Percentiles rank a stretch among this genome's conserved stretches.
Evolutionary conservation across 2,329 filamentous ascomycete species (phyloP).

Genomic region (Neospermospora avenae): DNA sequence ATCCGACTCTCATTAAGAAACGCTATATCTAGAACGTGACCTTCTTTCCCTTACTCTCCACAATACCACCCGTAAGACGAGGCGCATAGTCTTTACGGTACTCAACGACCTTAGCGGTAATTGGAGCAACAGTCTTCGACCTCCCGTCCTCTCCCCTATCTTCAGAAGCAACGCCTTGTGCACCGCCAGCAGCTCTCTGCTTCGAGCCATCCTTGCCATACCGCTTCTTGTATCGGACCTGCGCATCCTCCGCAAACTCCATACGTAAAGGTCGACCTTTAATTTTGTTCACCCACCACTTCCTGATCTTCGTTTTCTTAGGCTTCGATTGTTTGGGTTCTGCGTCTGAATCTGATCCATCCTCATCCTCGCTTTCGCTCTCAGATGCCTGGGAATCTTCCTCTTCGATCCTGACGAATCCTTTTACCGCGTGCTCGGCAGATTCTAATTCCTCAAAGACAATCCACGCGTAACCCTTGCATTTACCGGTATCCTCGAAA

Average conservation of each 20-base stretch:
- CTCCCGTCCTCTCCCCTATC: constrained; percentile 27
- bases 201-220: constrained; percentile 70
- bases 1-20: not conserved
- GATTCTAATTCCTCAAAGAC: constrained; percentile 78
- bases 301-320: constrained; percentile 60
- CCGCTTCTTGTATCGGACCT: constrained; percentile 87
- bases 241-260: constrained; percentile 91
- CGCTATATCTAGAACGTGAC: constrained; percentile 63
- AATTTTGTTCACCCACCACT: constrained; percentile 84
- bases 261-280: constrained; percentile 78
- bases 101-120: constrained; percentile 41
- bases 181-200: constrained; percentile 24
- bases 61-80: constrained; percentile 74
- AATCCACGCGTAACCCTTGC: constrained; percentile 96
- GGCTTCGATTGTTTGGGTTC: constrained; percentile 47
- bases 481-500: constrained; percentile 95
- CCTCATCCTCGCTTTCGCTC: constrained; percentile 26
- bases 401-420: constrained; percentile 70
- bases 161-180: constrained; percentile 22
- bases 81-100: constrained; percentile 47
- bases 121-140: constrained; percentile 23
- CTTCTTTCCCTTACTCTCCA: constrained; percentile 76
- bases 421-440: constrained; percentile 73
- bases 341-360: constrained; percentile 35
- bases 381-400: constrained; percentile 38